Base-by-base conservation (phyloP, 2,329 filamentous ascomycete genomes). In the Magnaporthiopsis incrustans region DNA sequence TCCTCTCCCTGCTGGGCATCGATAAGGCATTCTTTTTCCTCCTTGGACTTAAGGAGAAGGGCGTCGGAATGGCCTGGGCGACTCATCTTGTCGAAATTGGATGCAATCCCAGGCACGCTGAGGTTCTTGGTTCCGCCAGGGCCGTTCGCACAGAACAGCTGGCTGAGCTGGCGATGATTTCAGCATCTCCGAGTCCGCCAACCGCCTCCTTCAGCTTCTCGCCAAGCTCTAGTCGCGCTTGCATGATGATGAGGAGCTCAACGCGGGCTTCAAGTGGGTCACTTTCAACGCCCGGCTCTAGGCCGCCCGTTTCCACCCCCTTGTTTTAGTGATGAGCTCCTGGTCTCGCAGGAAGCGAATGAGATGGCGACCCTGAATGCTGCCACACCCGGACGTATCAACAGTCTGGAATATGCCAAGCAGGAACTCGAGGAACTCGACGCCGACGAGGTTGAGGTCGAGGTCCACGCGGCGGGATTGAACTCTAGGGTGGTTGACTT, bases 391-490 rank as follows among this genome's bases (percentile, higher is more conserved):
- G 56, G 56, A 8, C 56, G 27, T 10, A n/a, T 57, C n/a, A 27
- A 57, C 56, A 57, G n/a, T 15, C 7, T 57, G 56, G n/a, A 27
- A n/a, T 57, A 25, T n/a, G 56, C 27, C 7, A 27, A 57, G n/a
- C n/a, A 57, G 1, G 4, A 14, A 12, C 12, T 27, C 26, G 5
- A 18, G 26, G 11, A 25, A 27, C 25, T 32, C 27, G 12, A 18
- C 26, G 25, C 26, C 57, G 15, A 32, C 4, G 66, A 72, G 26
- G 68, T 80, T 15, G 75, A 79, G 64, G 71, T 80, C 5, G 67
- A 76, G 32, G 61, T 71, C 1, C 69, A 69, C 60, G 72, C 74
- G 0, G 67, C 68, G 14, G 77, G 75, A 1, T 26, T 79, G 3
- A 78, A 77, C 63, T 77, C 75, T 62, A 67, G 71, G 7, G 32